These are phyloP conservation scores for Paraconiothyrium brasiliense DNA, from an alignment of 2,329 filamentous ascomycete species.

Conservation along the genomic window DNA sequence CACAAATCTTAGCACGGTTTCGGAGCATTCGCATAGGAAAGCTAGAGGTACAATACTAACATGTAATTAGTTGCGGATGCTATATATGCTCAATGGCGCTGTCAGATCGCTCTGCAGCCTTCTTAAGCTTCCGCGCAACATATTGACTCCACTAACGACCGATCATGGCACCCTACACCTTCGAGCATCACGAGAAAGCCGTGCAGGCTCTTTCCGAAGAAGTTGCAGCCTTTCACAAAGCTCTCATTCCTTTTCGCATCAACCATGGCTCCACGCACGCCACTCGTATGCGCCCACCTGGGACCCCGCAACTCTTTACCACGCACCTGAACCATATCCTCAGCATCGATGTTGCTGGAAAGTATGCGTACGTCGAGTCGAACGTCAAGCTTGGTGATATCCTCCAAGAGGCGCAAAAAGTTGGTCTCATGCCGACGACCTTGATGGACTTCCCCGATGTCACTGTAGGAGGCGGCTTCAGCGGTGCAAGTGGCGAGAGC, in stretches of 20 bases:
- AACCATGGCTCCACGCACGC: slow-evolving; percentile 63
- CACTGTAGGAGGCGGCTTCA: slow-evolving; percentile 71
- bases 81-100: not conserved
- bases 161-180: slow-evolving; percentile 14
- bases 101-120: not conserved
- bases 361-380: slow-evolving; percentile 69
- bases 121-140: not conserved
- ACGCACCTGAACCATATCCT: slow-evolving; percentile 69
- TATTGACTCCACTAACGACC: not conserved
- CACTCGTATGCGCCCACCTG: slow-evolving; percentile 54
- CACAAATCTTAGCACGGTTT: not conserved
- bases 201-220: slow-evolving; percentile 54
- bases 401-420: slow-evolving; percentile 60
- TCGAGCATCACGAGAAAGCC: slow-evolving; percentile 13
- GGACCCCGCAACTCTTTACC: slow-evolving; percentile 63
- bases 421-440: slow-evolving; percentile 66
- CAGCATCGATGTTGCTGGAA: slow-evolving; percentile 59
- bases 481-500: slow-evolving; percentile 71
- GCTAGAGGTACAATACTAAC: not conserved
- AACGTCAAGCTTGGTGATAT: slow-evolving; percentile 72
- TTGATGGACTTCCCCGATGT: slow-evolving; percentile 75
- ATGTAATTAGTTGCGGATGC: not conserved
- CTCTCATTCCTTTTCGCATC: slow-evolving; percentile 54
- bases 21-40: not conserved
- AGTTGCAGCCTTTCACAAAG: slow-evolving; percentile 57